Conservation (phyloP, 1,284 basidiomycete species). For the Agaricales sp. region DNA sequence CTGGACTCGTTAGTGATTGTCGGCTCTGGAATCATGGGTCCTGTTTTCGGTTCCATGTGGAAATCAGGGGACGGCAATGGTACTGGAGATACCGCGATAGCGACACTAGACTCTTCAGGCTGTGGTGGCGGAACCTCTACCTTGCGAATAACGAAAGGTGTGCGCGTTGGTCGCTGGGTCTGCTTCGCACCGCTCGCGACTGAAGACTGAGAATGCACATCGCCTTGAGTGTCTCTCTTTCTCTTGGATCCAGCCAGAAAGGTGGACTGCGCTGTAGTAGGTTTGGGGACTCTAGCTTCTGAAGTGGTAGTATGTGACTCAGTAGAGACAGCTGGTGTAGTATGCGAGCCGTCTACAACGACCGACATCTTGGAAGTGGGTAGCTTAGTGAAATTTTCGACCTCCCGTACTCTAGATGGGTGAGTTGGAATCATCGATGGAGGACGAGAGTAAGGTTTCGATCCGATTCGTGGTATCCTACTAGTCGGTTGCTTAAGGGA, state of each 20-base stretch:
- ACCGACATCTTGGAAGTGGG: not conserved
- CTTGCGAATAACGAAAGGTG: not conserved
- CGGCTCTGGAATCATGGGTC: no score
- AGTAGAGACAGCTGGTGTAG: no score
- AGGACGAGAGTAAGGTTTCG: conserved; percentile 53
- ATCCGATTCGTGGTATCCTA: conserved; percentile 57
- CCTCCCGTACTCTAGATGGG: conserved; percentile 6
- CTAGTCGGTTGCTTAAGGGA: conserved; percentile 51
- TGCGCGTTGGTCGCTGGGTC: not conserved
- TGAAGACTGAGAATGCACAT: not conserved
- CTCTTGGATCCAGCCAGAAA: not conserved
- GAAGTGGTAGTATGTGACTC: not conserved
- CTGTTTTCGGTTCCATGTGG: no score
- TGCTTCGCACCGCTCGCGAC: not conserved
- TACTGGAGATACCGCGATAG: no score
- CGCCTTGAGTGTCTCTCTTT: not conserved
- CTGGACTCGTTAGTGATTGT: no score
- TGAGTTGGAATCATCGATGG: conserved; percentile 7
- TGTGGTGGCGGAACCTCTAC: not conserved
- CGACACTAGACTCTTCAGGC: conserved; percentile 1
- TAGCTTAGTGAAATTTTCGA: conserved; percentile 2
- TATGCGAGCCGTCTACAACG: no score
- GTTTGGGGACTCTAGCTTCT: not conserved
- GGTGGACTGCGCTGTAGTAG: conserved; percentile 13
- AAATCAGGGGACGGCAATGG: not conserved